phyloP scores from a whole-genome alignment of 495 filamentous ascomycete genomes.

The Cercophora samala region DNA sequence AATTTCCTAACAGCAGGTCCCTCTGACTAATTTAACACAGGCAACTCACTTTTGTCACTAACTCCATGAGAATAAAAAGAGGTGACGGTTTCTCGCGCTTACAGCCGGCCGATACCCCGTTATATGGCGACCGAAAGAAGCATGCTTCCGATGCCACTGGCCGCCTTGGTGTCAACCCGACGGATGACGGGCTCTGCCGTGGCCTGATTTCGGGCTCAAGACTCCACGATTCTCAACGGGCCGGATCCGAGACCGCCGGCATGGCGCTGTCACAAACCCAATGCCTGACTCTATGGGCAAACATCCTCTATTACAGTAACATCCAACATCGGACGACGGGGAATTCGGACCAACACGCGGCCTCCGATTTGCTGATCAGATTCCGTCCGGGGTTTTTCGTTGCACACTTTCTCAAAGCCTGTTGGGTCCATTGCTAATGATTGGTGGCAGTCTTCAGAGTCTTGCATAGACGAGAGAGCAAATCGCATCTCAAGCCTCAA shows the following conservation, averaged over 20 bases:
- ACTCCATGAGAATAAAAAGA: too few species aligned
- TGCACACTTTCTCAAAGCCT: background rate
- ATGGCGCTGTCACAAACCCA: background rate
- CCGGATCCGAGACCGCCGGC: background rate
- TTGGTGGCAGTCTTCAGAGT: background rate
- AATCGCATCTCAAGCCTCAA: background rate
- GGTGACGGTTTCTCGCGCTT: conserved; percentile 1
- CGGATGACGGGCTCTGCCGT: background rate
- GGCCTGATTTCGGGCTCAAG: background rate
- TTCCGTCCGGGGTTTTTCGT: background rate
- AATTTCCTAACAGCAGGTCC: too few species aligned
- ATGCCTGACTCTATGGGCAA: background rate
- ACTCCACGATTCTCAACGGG: conserved; percentile 1
- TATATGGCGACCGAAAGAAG: background rate
- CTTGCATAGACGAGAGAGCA: background rate
- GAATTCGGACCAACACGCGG: background rate
- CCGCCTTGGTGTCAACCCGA: background rate
- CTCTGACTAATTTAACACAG: too few species aligned
- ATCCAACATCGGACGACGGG: background rate
- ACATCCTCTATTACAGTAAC: background rate
- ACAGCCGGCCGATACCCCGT: background rate
- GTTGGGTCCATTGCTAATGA: background rate
- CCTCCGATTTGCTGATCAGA: background rate
- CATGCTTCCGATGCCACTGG: background rate
- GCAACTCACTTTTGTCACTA: background rate